Percentiles rank a stretch among this genome's conserved stretches.
phyloP scores from a whole-genome alignment of 768 basidiomycete genomes.

The Lyophyllum atratum region DNA sequence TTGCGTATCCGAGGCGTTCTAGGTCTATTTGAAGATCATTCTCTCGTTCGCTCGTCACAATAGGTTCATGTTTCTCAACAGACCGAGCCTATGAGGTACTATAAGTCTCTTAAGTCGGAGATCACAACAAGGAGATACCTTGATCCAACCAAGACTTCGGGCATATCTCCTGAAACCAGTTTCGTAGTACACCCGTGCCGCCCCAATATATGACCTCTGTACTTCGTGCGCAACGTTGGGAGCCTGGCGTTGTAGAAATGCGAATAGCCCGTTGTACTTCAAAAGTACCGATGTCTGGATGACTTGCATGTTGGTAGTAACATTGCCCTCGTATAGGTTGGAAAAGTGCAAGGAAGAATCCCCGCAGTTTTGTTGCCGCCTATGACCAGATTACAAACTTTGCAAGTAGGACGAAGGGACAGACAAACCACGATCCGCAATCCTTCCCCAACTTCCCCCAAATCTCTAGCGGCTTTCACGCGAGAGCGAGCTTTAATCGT shows the following conservation, averaged over 20 bases:
- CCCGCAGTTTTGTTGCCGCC: constrained; percentile 88
- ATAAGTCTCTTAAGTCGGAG: neutral
- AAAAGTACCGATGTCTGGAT: constrained; percentile 86
- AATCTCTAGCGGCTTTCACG: constrained; percentile 84
- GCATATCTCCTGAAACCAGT: constrained; percentile 92
- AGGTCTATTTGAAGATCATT: constrained; percentile 44
- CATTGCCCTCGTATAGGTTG: constrained; percentile 79
- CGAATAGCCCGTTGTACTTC: constrained; percentile 80
- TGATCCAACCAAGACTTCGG: constrained; percentile 77
- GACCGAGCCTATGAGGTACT: constrained; percentile 53
- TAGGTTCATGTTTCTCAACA: constrained; percentile 67
- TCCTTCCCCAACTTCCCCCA: constrained; percentile 83
- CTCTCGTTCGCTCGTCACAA: constrained; percentile 50
- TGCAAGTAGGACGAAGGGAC: neutral
- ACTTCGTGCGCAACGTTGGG: constrained; percentile 83
- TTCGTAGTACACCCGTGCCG: constrained; percentile 91
- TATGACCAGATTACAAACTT: constrained; percentile 28
- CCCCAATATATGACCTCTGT: constrained; percentile 81
- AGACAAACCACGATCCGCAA: constrained; percentile 66
- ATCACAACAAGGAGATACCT: constrained; percentile 43
- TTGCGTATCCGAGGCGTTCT: constrained; percentile 64
- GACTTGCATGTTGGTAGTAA: constrained; percentile 92
- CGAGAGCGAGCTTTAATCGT: constrained; percentile 71
- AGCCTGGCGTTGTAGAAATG: constrained; percentile 84
- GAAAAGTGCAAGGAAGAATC: constrained; percentile 82